Percentiles rank a stretch among this genome's conserved stretches.
Evolutionary conservation across 129 eudicot genomes (phyloP).

Genomic region (Tagetes erecta): DNA sequence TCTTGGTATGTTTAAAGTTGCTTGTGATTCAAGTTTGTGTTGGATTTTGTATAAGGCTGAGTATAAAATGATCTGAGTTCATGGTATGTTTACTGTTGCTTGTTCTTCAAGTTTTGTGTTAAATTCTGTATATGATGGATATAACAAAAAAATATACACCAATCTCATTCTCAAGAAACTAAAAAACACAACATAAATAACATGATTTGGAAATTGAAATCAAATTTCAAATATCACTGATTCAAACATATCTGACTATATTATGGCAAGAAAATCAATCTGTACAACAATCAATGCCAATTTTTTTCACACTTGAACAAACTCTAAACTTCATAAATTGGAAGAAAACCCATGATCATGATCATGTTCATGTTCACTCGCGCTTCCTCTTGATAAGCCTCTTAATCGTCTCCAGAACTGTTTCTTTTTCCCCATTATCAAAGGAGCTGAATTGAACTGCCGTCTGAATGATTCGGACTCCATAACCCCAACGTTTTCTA

Average conservation of each 20-base stretch:
- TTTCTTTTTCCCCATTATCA: constrained; percentile 57
- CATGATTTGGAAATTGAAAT: not conserved
- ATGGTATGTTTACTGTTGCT: not conserved
- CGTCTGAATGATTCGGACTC: constrained; percentile 69
- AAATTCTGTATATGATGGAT: not conserved
- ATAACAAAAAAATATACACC: not conserved
- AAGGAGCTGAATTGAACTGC: constrained; percentile 74
- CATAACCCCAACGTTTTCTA: constrained; percentile 41
- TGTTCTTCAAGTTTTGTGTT: not conserved
- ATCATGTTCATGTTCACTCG: constrained; percentile 41
- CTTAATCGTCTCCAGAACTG: constrained; percentile 66
- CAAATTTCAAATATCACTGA: not conserved
- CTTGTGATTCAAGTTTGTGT: constrained; percentile 3
- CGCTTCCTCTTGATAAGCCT: constrained; percentile 67
- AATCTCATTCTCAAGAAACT: not conserved
- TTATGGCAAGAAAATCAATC: constrained; percentile 9
- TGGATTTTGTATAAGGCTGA: not conserved
- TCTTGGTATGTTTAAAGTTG: not conserved
- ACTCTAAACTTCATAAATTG: constrained; percentile 29
- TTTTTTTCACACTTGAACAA: not conserved
- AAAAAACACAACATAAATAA: not conserved
- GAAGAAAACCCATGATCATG: constrained; percentile 57
- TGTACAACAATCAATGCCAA: not conserved
- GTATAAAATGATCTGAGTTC: not conserved
- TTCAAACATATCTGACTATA: constrained; percentile 6